Evolutionary conservation across 768 basidiomycete genomes (phyloP).

Genomic region (Galerina marginata): DNA sequence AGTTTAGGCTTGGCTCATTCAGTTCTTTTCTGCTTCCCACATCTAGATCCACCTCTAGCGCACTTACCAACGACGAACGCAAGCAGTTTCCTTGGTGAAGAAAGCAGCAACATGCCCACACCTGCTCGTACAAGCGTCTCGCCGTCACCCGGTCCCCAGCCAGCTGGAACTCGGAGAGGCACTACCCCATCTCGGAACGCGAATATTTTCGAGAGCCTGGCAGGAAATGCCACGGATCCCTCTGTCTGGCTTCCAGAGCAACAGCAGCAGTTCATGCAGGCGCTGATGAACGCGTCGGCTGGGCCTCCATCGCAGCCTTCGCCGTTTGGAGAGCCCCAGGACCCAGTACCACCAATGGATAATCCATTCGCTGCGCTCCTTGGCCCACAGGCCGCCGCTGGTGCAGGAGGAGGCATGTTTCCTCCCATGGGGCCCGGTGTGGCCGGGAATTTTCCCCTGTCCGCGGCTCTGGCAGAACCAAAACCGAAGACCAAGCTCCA

Average conservation of each 20-base stretch:
- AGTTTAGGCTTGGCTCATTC: slow-evolving; percentile 10
- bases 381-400: slow-evolving; percentile 28
- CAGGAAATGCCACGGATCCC: slow-evolving; percentile 45
- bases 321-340: slow-evolving; percentile 30
- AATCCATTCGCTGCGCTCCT: slow-evolving; percentile 57
- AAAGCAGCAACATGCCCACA: slow-evolving; percentile 44
- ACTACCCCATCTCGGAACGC: slow-evolving; percentile 25
- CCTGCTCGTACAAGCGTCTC: slow-evolving; percentile 34
- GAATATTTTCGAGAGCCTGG: slow-evolving; percentile 30
- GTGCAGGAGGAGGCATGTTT: slow-evolving; percentile 17
- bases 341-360: slow-evolving; percentile 39
- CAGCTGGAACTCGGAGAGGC: slow-evolving; percentile 22
- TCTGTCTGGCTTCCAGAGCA: slow-evolving; percentile 73
- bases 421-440: slow-evolving; percentile 2
- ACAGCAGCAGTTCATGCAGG: slow-evolving; percentile 70
- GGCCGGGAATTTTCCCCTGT: slow-evolving; percentile 27
- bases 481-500: slow-evolving; percentile 53
- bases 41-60: slow-evolving; percentile 41
- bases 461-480: slow-evolving; percentile 28
- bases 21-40: background rate
- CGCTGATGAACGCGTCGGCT: slow-evolving; percentile 51
- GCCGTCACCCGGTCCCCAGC: slow-evolving; percentile 31
- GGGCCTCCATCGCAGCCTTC: slow-evolving; percentile 20
- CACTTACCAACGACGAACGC: slow-evolving; percentile 26
- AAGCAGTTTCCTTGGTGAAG: slow-evolving; percentile 52